These are phyloP conservation scores for Thymus quinquecostatus DNA, from an alignment of 257 asterid genomes.

Conservation along the genomic window DNA sequence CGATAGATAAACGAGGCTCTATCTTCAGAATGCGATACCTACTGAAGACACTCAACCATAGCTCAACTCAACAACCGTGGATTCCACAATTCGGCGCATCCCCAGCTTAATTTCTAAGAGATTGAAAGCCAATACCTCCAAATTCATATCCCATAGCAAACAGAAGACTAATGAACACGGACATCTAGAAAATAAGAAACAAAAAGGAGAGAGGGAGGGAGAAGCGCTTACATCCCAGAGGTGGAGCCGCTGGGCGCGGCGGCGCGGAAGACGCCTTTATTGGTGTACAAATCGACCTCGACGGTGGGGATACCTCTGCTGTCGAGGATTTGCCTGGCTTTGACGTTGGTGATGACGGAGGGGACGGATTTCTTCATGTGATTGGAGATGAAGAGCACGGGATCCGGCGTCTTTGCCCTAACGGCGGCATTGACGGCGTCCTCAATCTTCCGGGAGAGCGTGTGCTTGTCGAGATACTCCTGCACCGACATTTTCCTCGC, in stretches of 20 bases:
- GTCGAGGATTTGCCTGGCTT: conserved; percentile 92
- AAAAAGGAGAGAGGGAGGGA: conserved; percentile 1
- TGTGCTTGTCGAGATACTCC: conserved; percentile 87
- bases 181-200: not conserved
- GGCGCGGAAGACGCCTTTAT: conserved; percentile 90
- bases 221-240: conserved; percentile 66
- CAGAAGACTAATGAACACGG: conserved; percentile 1
- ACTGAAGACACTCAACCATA: not conserved
- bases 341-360: conserved; percentile 86
- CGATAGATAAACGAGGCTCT: conserved; percentile 10
- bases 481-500: conserved; percentile 80
- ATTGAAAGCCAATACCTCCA: conserved; percentile 10
- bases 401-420: conserved; percentile 90
- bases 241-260: conserved; percentile 83
- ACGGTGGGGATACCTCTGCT: conserved; percentile 99
- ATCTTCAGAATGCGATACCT: no score
- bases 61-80: not conserved
- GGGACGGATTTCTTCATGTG: conserved; percentile 92
- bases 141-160: conserved; percentile 18
- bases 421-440: conserved; percentile 99
- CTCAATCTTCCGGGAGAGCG: conserved; percentile 91
- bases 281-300: conserved; percentile 92
- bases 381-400: conserved; percentile 95
- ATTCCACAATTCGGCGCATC: not conserved
- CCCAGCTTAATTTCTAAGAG: conserved; percentile 8